A percentile compares a stretch with the other conserved stretches of the same genome.
Evolutionary conservation across 2,329 filamentous ascomycete genomes (phyloP).

Genomic region (Nemania abortiva): DNA sequence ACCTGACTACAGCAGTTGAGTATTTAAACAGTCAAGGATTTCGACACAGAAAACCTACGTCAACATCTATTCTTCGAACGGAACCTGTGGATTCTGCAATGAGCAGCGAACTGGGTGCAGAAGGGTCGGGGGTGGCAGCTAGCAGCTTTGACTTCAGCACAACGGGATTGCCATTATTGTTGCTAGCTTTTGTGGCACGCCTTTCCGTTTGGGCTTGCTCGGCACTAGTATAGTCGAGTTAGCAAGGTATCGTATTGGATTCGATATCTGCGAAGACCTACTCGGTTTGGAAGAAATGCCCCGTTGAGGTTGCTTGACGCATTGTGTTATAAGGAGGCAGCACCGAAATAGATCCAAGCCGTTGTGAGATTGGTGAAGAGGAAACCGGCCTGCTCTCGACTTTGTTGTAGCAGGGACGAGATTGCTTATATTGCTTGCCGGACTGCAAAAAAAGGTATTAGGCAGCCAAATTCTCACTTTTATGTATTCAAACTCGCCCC

Average conservation of each 20-base stretch:
- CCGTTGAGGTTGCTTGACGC: slow-evolving; percentile 74
- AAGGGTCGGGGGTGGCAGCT: slow-evolving; percentile 76
- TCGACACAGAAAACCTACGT: slow-evolving; percentile 64
- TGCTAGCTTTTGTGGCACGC: slow-evolving; percentile 77
- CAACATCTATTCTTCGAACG: slow-evolving; percentile 78
- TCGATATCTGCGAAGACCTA: slow-evolving; percentile 59
- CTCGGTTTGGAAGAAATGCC: slow-evolving; percentile 95
- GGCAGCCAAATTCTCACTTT: slow-evolving; percentile 21
- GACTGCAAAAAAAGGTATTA: background rate
- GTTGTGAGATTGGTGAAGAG: background rate
- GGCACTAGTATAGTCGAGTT: slow-evolving; percentile 60
- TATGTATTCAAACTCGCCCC: slow-evolving; percentile 4
- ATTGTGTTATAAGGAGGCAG: slow-evolving; percentile 56
- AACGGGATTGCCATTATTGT: slow-evolving; percentile 86
- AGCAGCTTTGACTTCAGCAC: slow-evolving; percentile 87
- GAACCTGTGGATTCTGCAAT: slow-evolving; percentile 89
- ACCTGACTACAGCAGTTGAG: slow-evolving; percentile 53
- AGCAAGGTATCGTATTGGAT: slow-evolving; percentile 48
- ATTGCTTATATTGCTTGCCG: background rate
- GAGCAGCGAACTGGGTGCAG: slow-evolving; percentile 71
- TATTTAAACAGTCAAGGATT: slow-evolving; percentile 7
- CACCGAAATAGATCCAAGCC: background rate
- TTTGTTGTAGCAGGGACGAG: background rate
- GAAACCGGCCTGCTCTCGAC: background rate
- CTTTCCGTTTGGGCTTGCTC: slow-evolving; percentile 64